Conservation (phyloP, 2,329 filamentous ascomycete species). For the Sclerotinia minor region DNA sequence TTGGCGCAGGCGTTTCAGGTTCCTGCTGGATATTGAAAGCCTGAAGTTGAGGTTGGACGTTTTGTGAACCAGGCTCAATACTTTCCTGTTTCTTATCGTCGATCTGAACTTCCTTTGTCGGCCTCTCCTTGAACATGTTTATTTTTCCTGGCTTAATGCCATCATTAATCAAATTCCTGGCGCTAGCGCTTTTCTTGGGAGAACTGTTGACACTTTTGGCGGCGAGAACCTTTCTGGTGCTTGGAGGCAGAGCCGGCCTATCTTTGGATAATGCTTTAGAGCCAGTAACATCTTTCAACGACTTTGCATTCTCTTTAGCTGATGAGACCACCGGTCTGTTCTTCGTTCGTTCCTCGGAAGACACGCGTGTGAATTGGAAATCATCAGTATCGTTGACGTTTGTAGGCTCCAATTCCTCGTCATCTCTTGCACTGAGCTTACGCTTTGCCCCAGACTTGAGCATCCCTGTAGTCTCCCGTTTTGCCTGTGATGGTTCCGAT, state of each 20-base stretch:
- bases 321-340: constrained; percentile 24
- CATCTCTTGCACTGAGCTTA: constrained; percentile 57
- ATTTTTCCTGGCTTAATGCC: constrained; percentile 47
- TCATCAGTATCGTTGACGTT: constrained; percentile 37
- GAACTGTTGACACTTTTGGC: constrained; percentile 59
- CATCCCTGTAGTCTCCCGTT: constrained; percentile 34
- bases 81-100: constrained; percentile 7
- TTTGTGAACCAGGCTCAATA: neutral
- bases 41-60: constrained; percentile 20
- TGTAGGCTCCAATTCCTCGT: constrained; percentile 48
- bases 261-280: constrained; percentile 34
- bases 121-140: constrained; percentile 37
- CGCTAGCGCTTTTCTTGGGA: constrained; percentile 51
- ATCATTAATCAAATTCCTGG: constrained; percentile 43
- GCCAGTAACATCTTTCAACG: constrained; percentile 28
- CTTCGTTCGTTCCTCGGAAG: constrained; percentile 38
- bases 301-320: constrained; percentile 16
- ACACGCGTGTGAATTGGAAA: constrained; percentile 35
- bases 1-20: constrained; percentile 45
- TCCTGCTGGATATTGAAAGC: constrained; percentile 41
- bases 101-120: constrained; percentile 28
- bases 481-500: constrained; percentile 24
- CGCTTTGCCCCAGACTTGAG: constrained; percentile 57
- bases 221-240: constrained; percentile 39
- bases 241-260: constrained; percentile 28